These are phyloP conservation scores for Austropuccinia psidii DNA, from an alignment of 1,284 basidiomycete genomes.

Conservation along the genomic window DNA sequence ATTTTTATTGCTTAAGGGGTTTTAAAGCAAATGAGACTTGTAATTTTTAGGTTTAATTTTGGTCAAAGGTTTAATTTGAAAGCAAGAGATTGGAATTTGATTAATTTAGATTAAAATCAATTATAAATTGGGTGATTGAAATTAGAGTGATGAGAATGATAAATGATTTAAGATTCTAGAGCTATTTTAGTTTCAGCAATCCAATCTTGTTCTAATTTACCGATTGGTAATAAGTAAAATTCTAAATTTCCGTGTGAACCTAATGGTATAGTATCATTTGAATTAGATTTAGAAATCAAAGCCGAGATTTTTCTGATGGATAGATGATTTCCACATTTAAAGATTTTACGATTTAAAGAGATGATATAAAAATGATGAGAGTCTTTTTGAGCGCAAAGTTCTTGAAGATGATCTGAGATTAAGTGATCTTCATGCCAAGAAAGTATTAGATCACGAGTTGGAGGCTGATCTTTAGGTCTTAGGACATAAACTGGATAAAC, in stretches of 20 bases:
- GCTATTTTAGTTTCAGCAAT: conserved; percentile 19
- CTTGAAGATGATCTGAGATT: conserved; percentile 7
- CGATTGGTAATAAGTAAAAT: conserved; percentile 20
- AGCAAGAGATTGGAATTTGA: too few species aligned
- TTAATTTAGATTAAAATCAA: too few species aligned
- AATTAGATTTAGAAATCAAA: neutral
- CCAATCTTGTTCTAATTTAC: conserved; percentile 25
- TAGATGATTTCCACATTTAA: conserved; percentile 28
- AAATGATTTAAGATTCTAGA: neutral
- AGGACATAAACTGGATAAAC: conserved; percentile 26
- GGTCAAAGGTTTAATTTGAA: too few species aligned
- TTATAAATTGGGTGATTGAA: too few species aligned
- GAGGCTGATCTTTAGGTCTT: conserved; percentile 15
- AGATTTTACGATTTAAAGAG: conserved; percentile 5
- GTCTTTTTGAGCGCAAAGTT: conserved; percentile 7
- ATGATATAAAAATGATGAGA: conserved; percentile 25
- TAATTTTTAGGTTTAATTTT: too few species aligned
- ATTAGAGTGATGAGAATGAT: too few species aligned
- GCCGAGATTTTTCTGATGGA: conserved; percentile 13
- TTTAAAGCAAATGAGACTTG: too few species aligned
- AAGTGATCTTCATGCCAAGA: conserved; percentile 28
- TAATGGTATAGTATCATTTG: neutral
- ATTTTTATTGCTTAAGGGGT: too few species aligned
- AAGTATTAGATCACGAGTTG: conserved; percentile 20
- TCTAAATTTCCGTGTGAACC: conserved; percentile 21